Evolutionary conservation across 331 rosid genomes (phyloP), one percentile per base, ranked within the genome.

Genomic region (Acacia concinna): DNA sequence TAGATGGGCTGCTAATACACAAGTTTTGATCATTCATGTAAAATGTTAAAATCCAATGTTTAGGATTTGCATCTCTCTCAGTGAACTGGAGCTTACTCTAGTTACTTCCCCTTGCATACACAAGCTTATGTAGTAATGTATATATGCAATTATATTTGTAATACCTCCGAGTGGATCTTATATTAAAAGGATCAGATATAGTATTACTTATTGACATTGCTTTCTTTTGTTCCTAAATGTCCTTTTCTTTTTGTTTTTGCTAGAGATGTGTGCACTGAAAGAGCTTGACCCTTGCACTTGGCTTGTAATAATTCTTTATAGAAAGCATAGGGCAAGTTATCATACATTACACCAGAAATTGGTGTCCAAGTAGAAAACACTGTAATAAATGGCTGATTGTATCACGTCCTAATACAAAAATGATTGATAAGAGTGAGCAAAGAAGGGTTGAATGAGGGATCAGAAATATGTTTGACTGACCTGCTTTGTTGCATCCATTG

Each of bases 401-500:
- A 7, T 64, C 70, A 34, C 44, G 7, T 64, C 14, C 43, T 56
- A 56, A 23, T 56, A 25, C 34, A 27, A 18, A 18, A 57, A 18
- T 3, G 44, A 7, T 64, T 20, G 44, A 64, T 25, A 3, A 15
- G 15, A 4, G 43, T 31, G 18, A 35, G 46, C 28, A 34, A 31
- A 44, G 15, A 23, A 56, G 35, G 38, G 17, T 69, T 35, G 47
- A 34, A 25, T 31, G 30, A 44, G 15, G 43, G 64, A 9, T 73
- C 34, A 9, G 46, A 62, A 18, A 18, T 15, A 49, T 68, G 27
- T 66, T 14, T 15, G 23, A 62, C 23, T 23, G 30, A 56, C 63
- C 68, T 63, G 68, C 41, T 35, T 13, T 40, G 44, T 64, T 65
- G 52, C 62, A 43, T 67, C 28, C 76, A n/a, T 80, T 76, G 49